phyloP scores from a whole-genome alignment of 2,329 filamentous ascomycete species.

The Aureobasidium leucospermi region DNA sequence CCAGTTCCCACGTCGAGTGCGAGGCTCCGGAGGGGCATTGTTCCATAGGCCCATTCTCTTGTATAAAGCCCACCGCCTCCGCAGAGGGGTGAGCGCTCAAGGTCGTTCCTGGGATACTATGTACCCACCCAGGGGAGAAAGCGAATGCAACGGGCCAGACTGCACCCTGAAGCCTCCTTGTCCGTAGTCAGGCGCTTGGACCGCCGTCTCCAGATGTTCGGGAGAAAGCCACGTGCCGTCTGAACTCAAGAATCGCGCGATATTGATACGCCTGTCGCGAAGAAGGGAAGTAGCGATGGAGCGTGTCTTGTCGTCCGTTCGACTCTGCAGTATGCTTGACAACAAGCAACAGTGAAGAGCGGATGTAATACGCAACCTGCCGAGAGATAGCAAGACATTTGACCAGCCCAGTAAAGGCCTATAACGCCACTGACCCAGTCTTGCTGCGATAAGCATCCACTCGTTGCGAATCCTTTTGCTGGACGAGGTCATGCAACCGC shows the following conservation, averaged over 20 bases:
- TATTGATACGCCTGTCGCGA: neutral
- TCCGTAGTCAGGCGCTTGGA: neutral
- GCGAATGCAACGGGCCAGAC: neutral
- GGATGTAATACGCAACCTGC: neutral
- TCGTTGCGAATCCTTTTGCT: neutral
- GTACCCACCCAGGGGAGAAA: neutral
- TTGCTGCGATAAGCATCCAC: neutral
- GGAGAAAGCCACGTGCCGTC: neutral
- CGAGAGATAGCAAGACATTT: conserved; percentile 1
- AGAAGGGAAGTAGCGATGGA: neutral
- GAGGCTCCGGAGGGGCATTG: conserved; percentile 42
- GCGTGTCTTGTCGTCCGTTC: neutral
- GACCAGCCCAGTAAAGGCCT: neutral
- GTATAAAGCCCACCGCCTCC: conserved; percentile 8
- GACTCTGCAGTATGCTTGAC: neutral
- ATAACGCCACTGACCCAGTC: conserved; percentile 7
- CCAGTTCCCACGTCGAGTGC: conserved; percentile 56
- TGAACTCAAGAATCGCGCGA: neutral
- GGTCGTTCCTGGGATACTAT: neutral
- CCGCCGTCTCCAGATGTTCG: neutral
- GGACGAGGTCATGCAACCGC: neutral
- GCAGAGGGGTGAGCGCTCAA: conserved; percentile 11
- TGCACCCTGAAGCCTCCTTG: neutral
- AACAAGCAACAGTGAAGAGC: neutral
- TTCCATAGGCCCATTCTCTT: conserved; percentile 33